Evolutionary conservation across 176 grass and related monocot genomes (phyloP), one percentile per base, ranked within the genome.

Genomic region (Olyra latifolia): DNA sequence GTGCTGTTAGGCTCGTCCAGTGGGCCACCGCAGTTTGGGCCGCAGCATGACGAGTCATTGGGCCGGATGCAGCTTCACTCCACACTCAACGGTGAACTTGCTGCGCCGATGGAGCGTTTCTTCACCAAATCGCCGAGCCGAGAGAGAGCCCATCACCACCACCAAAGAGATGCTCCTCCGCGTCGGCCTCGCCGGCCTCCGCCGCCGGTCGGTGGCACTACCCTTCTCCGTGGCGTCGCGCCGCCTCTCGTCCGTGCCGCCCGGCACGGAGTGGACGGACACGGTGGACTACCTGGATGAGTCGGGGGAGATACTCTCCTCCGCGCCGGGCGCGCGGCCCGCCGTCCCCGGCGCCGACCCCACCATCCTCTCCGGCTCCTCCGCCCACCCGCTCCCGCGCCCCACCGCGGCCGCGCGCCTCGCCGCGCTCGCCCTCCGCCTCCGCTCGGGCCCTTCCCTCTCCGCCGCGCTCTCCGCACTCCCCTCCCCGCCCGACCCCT

Each of bases 261-360:
- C 72, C 28, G 7, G 61, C 30, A 6, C 44, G 1, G 84, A 87
- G 59, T 99, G 96, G 96, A 99, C 88, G 38, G 96, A 93, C 39
- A 89, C 90, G 25, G 83, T 99, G 42, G 86, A 95, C 67, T 99
- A 99, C 75, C 88, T 95, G 54, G 96, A 99, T 71, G 92, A 95
- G 82, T 79, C 86, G 54, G 96, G 96, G 12, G 81, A 68, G 45
- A 42, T 98, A 40, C 89, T 98, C 71, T 85, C 88, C 81, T 81
- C 92, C 35, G 84, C 73, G 19, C 90, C 71, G 1, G 96, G 92
- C 52, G 86, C 88, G 20, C 92, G 96, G 24, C 78, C 88, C 46
- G 88, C 91, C 13, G 85, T 93, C 25, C 90, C 96, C 13, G 89
- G 90, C 59, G 81, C 79, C 23, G 90, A 98, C 69, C 56, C 81